These are phyloP conservation scores for Dimocarpus longan DNA, from an alignment of 345 rosid species.

Conservation along the genomic window DNA sequence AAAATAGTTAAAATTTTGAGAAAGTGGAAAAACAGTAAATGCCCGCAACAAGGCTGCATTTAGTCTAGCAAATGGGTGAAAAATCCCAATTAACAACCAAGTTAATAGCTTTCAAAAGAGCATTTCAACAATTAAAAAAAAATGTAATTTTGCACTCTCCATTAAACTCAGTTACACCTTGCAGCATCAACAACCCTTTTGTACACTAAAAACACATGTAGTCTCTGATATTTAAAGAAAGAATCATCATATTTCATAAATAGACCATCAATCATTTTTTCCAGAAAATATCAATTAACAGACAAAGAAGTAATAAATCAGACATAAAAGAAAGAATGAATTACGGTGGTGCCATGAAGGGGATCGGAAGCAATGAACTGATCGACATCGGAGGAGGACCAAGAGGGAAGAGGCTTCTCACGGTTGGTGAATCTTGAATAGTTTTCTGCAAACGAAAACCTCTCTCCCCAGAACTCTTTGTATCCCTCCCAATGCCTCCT, in stretches of 20 bases:
- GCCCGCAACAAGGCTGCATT: not conserved
- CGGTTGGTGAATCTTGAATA: conserved; percentile 61
- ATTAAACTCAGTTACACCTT: not conserved
- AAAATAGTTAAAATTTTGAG: not conserved
- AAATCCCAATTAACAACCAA: not conserved
- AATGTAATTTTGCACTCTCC: not conserved
- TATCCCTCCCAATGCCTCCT: conserved; percentile 53
- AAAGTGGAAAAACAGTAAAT: not conserved
- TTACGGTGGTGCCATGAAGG: conserved; percentile 75
- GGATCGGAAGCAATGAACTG: conserved; percentile 90
- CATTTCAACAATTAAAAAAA: too few species aligned
- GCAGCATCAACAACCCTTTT: not conserved
- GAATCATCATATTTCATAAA: too few species aligned
- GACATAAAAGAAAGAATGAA: too few species aligned
- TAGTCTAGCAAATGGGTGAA: not conserved
- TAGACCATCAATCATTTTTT: too few species aligned
- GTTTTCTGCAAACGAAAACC: conserved; percentile 54
- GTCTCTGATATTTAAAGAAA: too few species aligned
- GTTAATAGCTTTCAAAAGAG: not conserved
- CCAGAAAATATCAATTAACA: too few species aligned
- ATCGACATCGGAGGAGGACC: conserved; percentile 81
- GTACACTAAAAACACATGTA: not conserved
- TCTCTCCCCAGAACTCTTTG: conserved; percentile 72
- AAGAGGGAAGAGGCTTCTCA: conserved; percentile 64
- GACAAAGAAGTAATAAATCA: too few species aligned